Base-by-base conservation (phyloP, 2,329 filamentous ascomycete species). In the Phoma herbarum region DNA sequence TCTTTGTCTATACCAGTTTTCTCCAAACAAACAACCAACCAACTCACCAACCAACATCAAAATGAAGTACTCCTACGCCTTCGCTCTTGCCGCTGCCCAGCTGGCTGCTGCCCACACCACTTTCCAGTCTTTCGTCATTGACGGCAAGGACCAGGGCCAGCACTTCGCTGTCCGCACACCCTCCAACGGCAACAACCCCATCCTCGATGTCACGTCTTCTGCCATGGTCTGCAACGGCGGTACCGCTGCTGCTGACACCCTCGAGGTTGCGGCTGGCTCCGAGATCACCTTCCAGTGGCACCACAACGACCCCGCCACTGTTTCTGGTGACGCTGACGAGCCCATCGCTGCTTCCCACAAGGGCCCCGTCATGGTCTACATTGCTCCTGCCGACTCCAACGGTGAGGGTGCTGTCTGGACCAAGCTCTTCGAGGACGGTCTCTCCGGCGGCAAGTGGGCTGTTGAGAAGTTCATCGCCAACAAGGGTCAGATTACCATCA, bases 281-380 rank as follows among this genome's bases (percentile, higher is more conserved):
- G 77, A 77, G 61, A 61, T 85, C 57, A 65, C 65, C 47, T 61
- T 74, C 64, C 81, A 84, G 70, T 85, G 82, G 82, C 82, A 81
- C 72, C 83, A 85, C 77, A 73, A 85, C 73, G 78, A 53, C 23
- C 45, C 45, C 12, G 28, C 35, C 16, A 46, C 57, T 28, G 16
- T 14, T 11, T 41, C 46, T 10, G 73, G 72, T 59, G 69, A 71
- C 56, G n/a, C 47, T 7, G 82, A 84, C 68, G 83, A 84, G 70
- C 83, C 84, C 72, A 83, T 85, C 46, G 83, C 79, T 63, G 59
- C 69, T n/a, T 82, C 80, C 43, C 83, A 85, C 79, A 75, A 78
- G 74, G 83, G 83, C 7, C 83, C 83, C 48, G 69, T 85, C 71
- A 79, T 82, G 69, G 83, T 81, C 61, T 85, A 82, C 70, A 80